Percentiles rank a stretch among this genome's conserved stretches.
Conservation (phyloP, 257 asterid species). For the Dorcoceras hygrometricum region DNA sequence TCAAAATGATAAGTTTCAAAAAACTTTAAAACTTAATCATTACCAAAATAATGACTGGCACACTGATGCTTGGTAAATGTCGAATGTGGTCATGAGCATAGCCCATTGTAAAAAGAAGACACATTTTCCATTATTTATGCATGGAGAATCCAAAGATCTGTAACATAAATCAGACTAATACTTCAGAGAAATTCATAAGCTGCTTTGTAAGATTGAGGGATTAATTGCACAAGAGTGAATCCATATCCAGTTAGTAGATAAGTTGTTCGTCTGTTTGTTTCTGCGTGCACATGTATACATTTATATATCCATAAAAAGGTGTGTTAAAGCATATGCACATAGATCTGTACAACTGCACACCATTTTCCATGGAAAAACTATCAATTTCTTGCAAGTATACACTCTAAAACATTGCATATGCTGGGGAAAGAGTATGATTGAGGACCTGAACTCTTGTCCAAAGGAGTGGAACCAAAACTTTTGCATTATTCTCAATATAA, state of each 20-base stretch:
- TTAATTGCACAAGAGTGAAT: too few relatives aligned
- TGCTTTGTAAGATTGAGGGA: too few relatives aligned
- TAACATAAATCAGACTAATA: too few relatives aligned
- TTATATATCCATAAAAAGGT: neutral
- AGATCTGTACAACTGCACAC: neutral
- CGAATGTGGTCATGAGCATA: too few relatives aligned
- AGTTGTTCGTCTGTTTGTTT: neutral
- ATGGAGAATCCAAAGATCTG: too few relatives aligned
- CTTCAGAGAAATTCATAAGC: too few relatives aligned
- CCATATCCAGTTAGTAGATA: neutral
- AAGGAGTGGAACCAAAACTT: constrained; percentile 87
- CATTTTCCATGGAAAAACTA: constrained; percentile 5
- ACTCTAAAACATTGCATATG: neutral
- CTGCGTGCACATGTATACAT: neutral
- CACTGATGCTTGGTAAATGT: neutral
- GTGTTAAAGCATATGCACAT: neutral
- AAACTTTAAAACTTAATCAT: neutral
- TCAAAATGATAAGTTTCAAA: constrained; percentile 33
- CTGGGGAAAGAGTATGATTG: constrained; percentile 27
- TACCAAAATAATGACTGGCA: neutral
- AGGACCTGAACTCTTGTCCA: constrained; percentile 99
- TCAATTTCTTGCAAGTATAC: constrained; percentile 8
- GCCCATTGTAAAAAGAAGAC: too few relatives aligned
- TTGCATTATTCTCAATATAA: constrained; percentile 89
- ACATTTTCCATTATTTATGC: too few relatives aligned